These are phyloP conservation scores for Eucalyptus camaldulensis DNA, from an alignment of 345 rosid genomes.

Conservation along the genomic window DNA sequence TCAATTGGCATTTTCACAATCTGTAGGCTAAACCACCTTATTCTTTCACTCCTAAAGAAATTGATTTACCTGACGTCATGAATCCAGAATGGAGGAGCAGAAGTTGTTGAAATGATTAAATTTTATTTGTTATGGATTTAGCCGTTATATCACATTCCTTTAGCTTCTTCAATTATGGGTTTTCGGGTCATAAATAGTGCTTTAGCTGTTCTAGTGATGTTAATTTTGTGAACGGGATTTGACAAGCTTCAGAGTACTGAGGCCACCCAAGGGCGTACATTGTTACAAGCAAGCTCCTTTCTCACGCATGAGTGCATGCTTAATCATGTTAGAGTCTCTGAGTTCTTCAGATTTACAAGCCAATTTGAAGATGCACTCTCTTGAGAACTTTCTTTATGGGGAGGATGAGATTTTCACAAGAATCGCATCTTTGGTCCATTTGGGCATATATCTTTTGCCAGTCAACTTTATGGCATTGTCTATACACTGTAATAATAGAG, in stretches of 20 bases:
- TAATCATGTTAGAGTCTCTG: not conserved
- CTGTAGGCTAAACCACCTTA: conserved; percentile 68
- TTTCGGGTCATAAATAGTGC: not conserved
- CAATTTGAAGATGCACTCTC: not conserved
- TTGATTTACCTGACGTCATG: conserved; percentile 26
- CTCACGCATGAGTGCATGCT: not conserved
- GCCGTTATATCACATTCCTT: not conserved
- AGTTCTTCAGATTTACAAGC: not conserved
- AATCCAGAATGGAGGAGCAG: not conserved
- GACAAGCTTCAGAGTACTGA: not conserved
- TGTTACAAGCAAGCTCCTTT: not conserved
- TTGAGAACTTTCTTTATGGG: not conserved
- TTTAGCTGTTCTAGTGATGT: not conserved
- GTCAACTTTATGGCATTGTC: not conserved
- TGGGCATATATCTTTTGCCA: not conserved
- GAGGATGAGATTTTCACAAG: not conserved
- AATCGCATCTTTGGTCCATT: not conserved
- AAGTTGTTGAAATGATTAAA: not conserved
- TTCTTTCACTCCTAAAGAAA: conserved; percentile 71
- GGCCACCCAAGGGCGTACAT: not conserved
- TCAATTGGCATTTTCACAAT: not conserved
- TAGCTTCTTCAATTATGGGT: not conserved
- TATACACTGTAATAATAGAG: not conserved
- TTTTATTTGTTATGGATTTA: not conserved
- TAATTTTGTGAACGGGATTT: not conserved